Evolutionary conservation across 1,139 yeast genomes (phyloP).

Genomic region (Magnusiomyces ingens): DNA sequence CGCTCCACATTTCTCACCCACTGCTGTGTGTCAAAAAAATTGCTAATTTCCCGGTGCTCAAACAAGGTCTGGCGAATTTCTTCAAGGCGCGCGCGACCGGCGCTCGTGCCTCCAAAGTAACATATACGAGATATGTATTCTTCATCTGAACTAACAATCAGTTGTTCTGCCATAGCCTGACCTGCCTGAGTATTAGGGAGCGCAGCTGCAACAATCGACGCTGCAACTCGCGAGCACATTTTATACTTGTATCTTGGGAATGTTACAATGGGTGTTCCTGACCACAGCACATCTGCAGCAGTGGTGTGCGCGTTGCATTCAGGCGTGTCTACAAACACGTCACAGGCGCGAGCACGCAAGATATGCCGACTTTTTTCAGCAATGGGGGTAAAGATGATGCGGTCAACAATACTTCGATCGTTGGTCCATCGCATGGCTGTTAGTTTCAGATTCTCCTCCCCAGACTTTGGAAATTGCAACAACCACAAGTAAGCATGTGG

Average conservation of each 20-base stretch:
- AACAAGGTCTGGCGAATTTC: conserved; percentile 24
- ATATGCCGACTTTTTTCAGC: conserved; percentile 32
- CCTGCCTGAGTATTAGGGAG: conserved; percentile 21
- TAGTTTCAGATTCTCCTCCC: conserved; percentile 24
- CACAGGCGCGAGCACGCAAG: conserved; percentile 30
- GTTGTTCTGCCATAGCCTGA: conserved; percentile 17
- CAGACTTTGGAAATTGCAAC: conserved; percentile 31
- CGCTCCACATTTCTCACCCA: conserved; percentile 30
- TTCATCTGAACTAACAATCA: conserved; percentile 25
- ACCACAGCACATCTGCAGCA: conserved; percentile 34
- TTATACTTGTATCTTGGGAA: conserved; percentile 30
- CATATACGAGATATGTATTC: conserved; percentile 29
- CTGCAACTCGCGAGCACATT: conserved; percentile 32
- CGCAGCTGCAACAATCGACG: conserved; percentile 29
- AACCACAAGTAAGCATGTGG: conserved; percentile 32
- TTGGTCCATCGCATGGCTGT: conserved; percentile 29
- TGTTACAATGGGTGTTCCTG: conserved; percentile 33
- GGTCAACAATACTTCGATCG: conserved; percentile 11
- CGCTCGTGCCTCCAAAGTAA: conserved; percentile 19
- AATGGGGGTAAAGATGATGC: conserved; percentile 32
- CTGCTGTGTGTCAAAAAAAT: conserved; percentile 28
- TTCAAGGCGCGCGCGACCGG: conserved; percentile 21
- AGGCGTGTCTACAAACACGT: conserved; percentile 33
- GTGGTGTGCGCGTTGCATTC: conserved; percentile 37
- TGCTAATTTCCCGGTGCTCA: conserved; percentile 22